Percentiles rank a stretch among this genome's conserved stretches.
Conservation (phyloP, 768 basidiomycete species). For the Suillus brevipes region DNA sequence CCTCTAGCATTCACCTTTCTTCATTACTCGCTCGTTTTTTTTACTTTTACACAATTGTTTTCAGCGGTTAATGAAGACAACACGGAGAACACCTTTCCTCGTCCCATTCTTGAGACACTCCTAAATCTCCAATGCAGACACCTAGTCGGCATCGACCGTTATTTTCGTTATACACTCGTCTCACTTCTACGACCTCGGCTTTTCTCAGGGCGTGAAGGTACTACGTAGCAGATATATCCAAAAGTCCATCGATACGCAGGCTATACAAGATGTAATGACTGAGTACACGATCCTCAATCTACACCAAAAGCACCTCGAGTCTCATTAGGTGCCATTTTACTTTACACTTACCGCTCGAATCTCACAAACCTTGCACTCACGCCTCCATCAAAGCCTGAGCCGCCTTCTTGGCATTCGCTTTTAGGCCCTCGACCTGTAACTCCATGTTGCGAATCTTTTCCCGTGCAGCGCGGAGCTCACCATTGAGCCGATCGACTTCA, state of each 20-base stretch:
- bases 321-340: conserved; percentile 2
- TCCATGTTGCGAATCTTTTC: conserved; percentile 83
- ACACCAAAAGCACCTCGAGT: not conserved
- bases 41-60: too few species aligned
- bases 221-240: not conserved
- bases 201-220: not conserved
- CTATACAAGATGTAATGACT: not conserved
- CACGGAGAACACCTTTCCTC: too few species aligned
- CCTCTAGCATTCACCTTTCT: too few species aligned
- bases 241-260: not conserved
- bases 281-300: not conserved
- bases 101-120: too few species aligned
- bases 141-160: too few species aligned
- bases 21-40: too few species aligned
- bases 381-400: conserved; percentile 56
- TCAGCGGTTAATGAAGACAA: too few species aligned
- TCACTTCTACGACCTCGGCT: too few species aligned
- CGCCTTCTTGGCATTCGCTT: conserved; percentile 75
- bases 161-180: too few species aligned
- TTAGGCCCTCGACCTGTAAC: conserved; percentile 74
- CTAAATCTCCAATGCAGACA: too few species aligned
- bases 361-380: not conserved
- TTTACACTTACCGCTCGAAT: not conserved
- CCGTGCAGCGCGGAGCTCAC: conserved; percentile 75
- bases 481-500: conserved; percentile 63